Evolutionary conservation across 1,284 basidiomycete genomes (phyloP), one percentile per base, ranked within the genome.

Genomic region (Ganoderma lucidum): DNA sequence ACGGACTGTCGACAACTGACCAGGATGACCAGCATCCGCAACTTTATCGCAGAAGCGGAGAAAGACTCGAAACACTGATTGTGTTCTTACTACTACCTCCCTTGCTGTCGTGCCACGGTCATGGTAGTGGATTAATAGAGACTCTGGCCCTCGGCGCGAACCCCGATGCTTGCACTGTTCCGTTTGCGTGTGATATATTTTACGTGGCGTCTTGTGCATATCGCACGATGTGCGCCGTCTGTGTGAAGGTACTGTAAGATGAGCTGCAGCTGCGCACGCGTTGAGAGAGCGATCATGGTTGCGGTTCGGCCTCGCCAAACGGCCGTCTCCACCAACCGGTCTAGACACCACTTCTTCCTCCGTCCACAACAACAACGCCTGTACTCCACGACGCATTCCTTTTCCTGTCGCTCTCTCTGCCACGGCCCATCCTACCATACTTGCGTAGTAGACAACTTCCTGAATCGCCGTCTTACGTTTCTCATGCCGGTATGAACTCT

Each of bases 31-130:
- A 94, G 92, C 79, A 93, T 94, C 82, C 85, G 86, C 80, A 88
- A 89, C 65, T 94, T 93, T 78, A 86, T 94, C 72, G 89, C 86
- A 68, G 92, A 93, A 77, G 93, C 93, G 62, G 93, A 94, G 84
- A 93, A 92, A 82, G 90, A 87, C 78, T 74, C 78, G 65, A 79
- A 78, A 65, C 73, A 74, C 73, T 72, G 66, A 72, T 63, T 44
- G 17, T 64, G 60, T 63, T 60, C 19, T 65, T 39, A 19, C 39
- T 63, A n/a, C n/a, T 61, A 61, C 23, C 59, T 19, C 41, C 37
- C 41, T 39, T 65, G 56, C 66, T 70, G 67, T 71, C 65, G 65
- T 63, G 41, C 14, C 41, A 28, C 39, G 59, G 66, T 63, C 66
- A 53, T 39, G 48, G 67, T 72, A 71, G 73, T 37, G 63, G 64